These are phyloP conservation scores for Sporothrix luriei DNA, from an alignment of 2,329 filamentous ascomycete genomes.

Conservation along the genomic window DNA sequence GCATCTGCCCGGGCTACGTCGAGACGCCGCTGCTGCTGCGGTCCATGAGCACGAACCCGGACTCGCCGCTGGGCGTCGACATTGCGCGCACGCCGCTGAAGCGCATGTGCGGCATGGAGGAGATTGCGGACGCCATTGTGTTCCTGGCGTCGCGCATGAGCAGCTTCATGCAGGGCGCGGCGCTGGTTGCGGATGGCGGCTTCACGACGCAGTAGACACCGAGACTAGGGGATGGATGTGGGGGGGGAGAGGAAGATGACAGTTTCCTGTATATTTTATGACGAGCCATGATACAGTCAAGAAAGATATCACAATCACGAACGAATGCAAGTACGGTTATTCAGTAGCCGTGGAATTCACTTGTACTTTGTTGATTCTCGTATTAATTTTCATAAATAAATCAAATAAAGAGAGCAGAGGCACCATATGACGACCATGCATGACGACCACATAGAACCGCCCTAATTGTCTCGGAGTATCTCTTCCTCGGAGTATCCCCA, in stretches of 20 bases:
- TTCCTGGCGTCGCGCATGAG: conserved; percentile 56
- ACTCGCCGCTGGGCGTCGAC: conserved; percentile 44
- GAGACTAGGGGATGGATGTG: background rate
- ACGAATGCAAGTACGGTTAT: background rate
- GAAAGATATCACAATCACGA: background rate
- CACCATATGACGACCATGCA: no score
- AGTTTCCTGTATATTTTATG: background rate
- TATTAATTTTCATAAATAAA: no score
- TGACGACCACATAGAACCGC: no score
- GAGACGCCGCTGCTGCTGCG: conserved; percentile 32
- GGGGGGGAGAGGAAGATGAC: background rate
- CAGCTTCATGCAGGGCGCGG: conserved; percentile 56
- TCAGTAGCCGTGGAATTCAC: no score
- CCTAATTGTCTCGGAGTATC: no score
- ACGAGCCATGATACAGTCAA: background rate
- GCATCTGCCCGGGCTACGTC: conserved; percentile 55
- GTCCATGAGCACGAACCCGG: conserved; percentile 37
- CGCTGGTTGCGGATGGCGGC: conserved; percentile 53
- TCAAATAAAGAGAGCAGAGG: no score
- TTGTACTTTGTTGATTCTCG: no score
- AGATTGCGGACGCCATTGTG: conserved; percentile 57
- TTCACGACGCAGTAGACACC: conserved; percentile 39
- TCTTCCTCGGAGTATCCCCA: no score
- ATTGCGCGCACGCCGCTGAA: conserved; percentile 51
- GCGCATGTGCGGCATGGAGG: conserved; percentile 53